Evolutionary conservation across 1,284 basidiomycete genomes (phyloP), one percentile per base, ranked within the genome.

Genomic region (Rhodotorula glutinis): DNA sequence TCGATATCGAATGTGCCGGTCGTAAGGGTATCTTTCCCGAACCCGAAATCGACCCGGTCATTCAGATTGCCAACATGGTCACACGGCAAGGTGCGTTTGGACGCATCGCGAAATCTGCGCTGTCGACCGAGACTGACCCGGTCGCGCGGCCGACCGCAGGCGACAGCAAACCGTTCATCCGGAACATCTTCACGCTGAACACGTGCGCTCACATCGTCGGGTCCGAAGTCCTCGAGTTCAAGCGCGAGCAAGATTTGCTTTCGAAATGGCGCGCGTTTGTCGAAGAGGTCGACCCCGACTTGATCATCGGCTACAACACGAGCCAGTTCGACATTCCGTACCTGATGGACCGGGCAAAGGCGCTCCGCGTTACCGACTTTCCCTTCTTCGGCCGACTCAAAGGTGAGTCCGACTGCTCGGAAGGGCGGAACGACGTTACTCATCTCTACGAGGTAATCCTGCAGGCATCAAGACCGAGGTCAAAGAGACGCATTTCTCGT

Each of bases 11-110:
- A 79, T 97, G 93, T 79, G 94, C 93, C 0, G 93, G 93, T 33
- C 83, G 94, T 27, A 96, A 96, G 76, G 93, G 93, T 53, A 89
- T 96, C 72, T 97, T 97, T 76, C 93, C 93, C 0, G 94, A 97
- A 77, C 83, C 93, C 3, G 82, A 87, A 21, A 79, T 85, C 30
- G 93, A 97, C 77, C 93, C 93, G 4, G 91, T 97, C 65, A 97
- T 97, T 75, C 93, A 97, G 76, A 96, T 97, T 65, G 93, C 93
- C 1, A 94, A 92, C 77, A 96, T 97, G 93, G 93, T 97, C 1
- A 96, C 92, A 40, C 83, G 88, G 3, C 94, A 97, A 84, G 92
- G 92, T 91, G 64, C 33, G 33, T n/a, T n/a, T n/a, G n/a, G n/a
- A n/a, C n/a, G n/a, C n/a, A n/a, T n/a, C n/a, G 33, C 33, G 33